These are phyloP conservation scores for Trichoderma asperellum DNA, from an alignment of 2,329 filamentous ascomycete genomes.

Conservation along the genomic window DNA sequence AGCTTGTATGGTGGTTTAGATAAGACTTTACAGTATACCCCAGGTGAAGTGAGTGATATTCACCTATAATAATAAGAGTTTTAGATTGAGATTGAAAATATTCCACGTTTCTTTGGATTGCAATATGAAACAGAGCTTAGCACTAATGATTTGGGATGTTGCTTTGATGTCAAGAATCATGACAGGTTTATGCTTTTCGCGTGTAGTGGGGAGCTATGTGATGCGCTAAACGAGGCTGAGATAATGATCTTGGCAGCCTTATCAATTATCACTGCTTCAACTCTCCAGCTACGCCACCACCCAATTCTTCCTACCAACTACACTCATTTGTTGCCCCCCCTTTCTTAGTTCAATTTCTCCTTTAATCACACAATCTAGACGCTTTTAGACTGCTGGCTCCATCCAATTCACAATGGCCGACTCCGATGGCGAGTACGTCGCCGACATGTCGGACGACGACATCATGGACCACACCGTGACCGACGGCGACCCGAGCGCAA, in stretches of 20 bases:
- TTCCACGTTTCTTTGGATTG: background rate
- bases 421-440: constrained; percentile 72
- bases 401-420: constrained; percentile 61
- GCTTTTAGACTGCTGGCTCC: background rate
- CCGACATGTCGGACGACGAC: constrained; percentile 67
- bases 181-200: constrained; percentile 2
- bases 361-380: background rate
- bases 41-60: constrained; percentile 42
- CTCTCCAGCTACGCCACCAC: background rate
- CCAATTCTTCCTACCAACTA: background rate
- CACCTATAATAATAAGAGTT: constrained; percentile 4
- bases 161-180: background rate
- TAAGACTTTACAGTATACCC: constrained; percentile 46
- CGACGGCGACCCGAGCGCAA: constrained; percentile 39
- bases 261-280: constrained; percentile 3
- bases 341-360: background rate
- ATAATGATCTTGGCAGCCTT: constrained; percentile 26
- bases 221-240: constrained; percentile 30
- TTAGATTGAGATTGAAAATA: background rate
- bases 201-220: constrained; percentile 23
- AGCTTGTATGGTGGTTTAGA: constrained; percentile 42
- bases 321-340: background rate
- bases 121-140: background rate
- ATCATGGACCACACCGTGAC: constrained; percentile 55
- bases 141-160: background rate